These are phyloP conservation scores for Penicillium sp. DNA, from an alignment of 2,329 filamentous ascomycete genomes.

Conservation along the genomic window DNA sequence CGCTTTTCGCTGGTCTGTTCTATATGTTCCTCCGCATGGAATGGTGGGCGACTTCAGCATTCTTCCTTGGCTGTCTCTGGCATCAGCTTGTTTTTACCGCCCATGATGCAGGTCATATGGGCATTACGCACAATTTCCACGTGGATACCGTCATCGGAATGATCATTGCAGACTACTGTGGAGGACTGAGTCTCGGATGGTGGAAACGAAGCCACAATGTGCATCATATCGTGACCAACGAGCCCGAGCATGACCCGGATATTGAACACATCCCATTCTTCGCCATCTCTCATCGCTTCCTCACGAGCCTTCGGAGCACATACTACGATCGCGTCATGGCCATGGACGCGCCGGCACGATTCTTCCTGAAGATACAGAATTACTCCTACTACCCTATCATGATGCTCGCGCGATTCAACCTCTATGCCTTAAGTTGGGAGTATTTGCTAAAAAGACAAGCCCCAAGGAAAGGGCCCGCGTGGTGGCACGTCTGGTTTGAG, in stretches of 20 bases:
- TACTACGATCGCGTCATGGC: constrained; percentile 79
- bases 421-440: constrained; percentile 77
- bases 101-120: constrained; percentile 96
- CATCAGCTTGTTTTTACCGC: constrained; percentile 92
- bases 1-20: constrained; percentile 60
- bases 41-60: constrained; percentile 67
- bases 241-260: constrained; percentile 91
- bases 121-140: constrained; percentile 87
- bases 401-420: constrained; percentile 77
- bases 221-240: constrained; percentile 94
- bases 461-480: constrained; percentile 69
- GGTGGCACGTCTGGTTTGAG: constrained; percentile 82
- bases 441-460: constrained; percentile 68
- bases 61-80: constrained; percentile 81
- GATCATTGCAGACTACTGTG: constrained; percentile 81
- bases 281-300: constrained; percentile 76
- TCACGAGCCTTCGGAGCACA: constrained; percentile 68
- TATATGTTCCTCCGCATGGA: constrained; percentile 58
- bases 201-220: constrained; percentile 98
- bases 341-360: constrained; percentile 69
- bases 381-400: constrained; percentile 82
- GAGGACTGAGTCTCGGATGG: constrained; percentile 88
- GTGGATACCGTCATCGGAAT: constrained; percentile 83
- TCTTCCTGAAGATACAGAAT: constrained; percentile 69
- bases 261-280: constrained; percentile 90